phyloP scores from a whole-genome alignment of 371 early-diverging fungal species.

The Fennellomyces sp. region DNA sequence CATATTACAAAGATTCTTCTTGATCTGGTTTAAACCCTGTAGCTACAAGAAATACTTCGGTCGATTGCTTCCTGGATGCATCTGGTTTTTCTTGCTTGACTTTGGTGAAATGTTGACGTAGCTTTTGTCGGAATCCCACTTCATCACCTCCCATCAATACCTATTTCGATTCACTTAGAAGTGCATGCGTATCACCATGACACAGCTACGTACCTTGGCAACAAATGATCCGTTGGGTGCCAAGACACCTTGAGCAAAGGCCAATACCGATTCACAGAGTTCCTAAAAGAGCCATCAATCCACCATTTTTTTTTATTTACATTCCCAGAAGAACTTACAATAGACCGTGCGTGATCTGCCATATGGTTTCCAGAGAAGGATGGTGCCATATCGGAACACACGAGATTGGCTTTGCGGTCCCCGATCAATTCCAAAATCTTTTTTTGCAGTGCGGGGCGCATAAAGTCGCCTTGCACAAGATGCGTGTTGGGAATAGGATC shows the following conservation, averaged over 20 bases:
- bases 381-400: conserved; percentile 86
- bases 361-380: conserved; percentile 67
- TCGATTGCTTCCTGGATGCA: conserved; percentile 73
- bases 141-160: conserved; percentile 73
- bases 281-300: conserved; percentile 31
- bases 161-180: conserved; percentile 18
- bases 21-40: conserved; percentile 27
- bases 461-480: conserved; percentile 72
- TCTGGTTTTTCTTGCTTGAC: conserved; percentile 70
- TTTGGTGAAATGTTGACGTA: conserved; percentile 46
- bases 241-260: conserved; percentile 64
- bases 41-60: conserved; percentile 82
- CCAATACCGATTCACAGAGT: conserved; percentile 71
- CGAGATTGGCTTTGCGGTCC: conserved; percentile 51
- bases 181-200: conserved; percentile 4
- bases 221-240: conserved; percentile 69
- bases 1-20: too few relatives aligned
- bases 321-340: conserved; percentile 33
- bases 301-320: neutral
- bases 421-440: conserved; percentile 42
- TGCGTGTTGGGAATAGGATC: conserved; percentile 68
- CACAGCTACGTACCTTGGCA: conserved; percentile 62
- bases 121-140: conserved; percentile 42
- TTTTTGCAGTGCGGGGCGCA: conserved; percentile 29
- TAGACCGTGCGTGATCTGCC: conserved; percentile 55